Evolutionary conservation across 2,329 filamentous ascomycete genomes (phyloP).

Genomic region (Graphilbum fragrans): DNA sequence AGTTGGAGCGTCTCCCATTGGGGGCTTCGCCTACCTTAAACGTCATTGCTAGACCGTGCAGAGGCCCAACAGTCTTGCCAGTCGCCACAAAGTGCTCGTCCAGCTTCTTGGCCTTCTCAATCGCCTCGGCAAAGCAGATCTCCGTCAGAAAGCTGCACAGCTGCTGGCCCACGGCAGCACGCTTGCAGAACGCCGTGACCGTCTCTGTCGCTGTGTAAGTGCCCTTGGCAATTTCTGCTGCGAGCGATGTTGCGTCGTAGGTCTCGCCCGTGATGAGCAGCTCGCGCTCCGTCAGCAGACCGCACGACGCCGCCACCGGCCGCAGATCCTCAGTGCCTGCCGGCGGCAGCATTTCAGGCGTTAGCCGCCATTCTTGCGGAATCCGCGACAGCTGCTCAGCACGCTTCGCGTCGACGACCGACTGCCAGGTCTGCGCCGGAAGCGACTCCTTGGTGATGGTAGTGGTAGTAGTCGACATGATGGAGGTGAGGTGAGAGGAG

Average conservation of each 20-base stretch:
- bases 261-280: constrained; percentile 7
- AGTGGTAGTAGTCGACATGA: too few relatives aligned
- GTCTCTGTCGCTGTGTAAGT: constrained; percentile 6
- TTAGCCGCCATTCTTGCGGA: constrained; percentile 7
- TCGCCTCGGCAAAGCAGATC: constrained; percentile 21
- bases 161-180: constrained; percentile 7
- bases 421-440: constrained; percentile 5
- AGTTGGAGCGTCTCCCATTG: neutral
- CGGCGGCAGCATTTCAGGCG: constrained; percentile 2
- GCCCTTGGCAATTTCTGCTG: constrained; percentile 2
- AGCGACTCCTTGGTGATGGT: too few relatives aligned
- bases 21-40: constrained; percentile 3
- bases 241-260: constrained; percentile 6
- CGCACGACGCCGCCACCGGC: constrained; percentile 3
- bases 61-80: constrained; percentile 20
- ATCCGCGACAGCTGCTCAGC: constrained; percentile 10
- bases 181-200: constrained; percentile 8
- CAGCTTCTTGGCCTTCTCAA: constrained; percentile 18
- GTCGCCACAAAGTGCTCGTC: constrained; percentile 19
- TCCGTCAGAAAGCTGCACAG: constrained; percentile 23
- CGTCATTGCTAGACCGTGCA: constrained; percentile 28
- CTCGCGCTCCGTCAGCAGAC: constrained; percentile 6
- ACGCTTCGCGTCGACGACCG: constrained; percentile 2
- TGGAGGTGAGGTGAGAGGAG: too few relatives aligned
- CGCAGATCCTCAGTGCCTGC: constrained; percentile 6